Percentiles rank a stretch among this genome's conserved stretches.
Evolutionary conservation across 129 eudicot species (phyloP).

Genomic region (Cynara cardunculus): DNA sequence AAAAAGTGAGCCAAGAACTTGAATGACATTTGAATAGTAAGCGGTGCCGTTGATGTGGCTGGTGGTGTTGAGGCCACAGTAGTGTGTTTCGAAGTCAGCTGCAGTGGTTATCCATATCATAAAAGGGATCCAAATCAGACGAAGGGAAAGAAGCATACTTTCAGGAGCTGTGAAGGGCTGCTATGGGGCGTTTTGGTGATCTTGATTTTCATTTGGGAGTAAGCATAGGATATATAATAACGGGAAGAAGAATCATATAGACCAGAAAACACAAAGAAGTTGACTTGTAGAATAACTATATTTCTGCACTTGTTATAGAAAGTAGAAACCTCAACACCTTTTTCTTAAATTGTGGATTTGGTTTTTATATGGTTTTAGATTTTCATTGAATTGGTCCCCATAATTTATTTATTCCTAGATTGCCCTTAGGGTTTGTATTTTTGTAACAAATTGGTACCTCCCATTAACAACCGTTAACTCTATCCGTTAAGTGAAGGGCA

Average conservation of each 20-base stretch:
- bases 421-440: too few species aligned
- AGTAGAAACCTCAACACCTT: too few species aligned
- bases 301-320: too few species aligned
- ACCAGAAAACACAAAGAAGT: background rate
- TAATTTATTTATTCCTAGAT: too few species aligned
- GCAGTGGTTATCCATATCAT: background rate
- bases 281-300: background rate
- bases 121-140: constrained; percentile 3
- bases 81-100: constrained; percentile 9
- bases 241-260: background rate
- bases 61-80: constrained; percentile 11
- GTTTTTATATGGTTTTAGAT: too few species aligned
- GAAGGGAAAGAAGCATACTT: constrained; percentile 6
- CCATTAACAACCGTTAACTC: too few species aligned
- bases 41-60: background rate
- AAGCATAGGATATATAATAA: background rate
- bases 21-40: constrained; percentile 7
- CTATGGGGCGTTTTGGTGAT: background rate
- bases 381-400: too few species aligned
- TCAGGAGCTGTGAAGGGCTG: background rate
- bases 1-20: constrained; percentile 13
- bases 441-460: too few species aligned
- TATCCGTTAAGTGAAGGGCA: too few species aligned
- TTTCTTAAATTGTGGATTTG: too few species aligned
- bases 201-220: background rate